Percentiles rank a stretch among this genome's conserved stretches.
Evolutionary conservation across 2,329 filamentous ascomycete genomes (phyloP).

Genomic region (Colletotrichum sp.): DNA sequence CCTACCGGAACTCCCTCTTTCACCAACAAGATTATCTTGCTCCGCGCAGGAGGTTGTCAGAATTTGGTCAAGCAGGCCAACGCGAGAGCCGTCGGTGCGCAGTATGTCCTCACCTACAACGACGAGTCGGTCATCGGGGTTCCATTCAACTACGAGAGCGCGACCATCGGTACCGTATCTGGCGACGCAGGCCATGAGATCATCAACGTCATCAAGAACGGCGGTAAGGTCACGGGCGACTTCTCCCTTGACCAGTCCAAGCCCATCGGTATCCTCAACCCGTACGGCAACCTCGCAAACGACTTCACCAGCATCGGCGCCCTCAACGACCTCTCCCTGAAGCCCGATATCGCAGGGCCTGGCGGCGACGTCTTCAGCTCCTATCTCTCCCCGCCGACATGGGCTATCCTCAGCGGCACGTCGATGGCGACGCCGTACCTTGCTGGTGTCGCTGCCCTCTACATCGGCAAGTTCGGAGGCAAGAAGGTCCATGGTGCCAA

Average conservation of each 20-base stretch:
- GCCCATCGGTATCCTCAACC: constrained; percentile 22
- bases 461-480: constrained; percentile 42
- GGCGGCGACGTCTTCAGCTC: constrained; percentile 47
- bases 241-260: constrained; percentile 9
- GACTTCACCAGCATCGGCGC: constrained; percentile 45
- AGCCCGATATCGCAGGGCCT: constrained; percentile 42
- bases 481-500: constrained; percentile 32
- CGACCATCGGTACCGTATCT: constrained; percentile 19
- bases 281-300: constrained; percentile 34
- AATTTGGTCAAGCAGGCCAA: constrained; percentile 41
- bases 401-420: constrained; percentile 45
- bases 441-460: constrained; percentile 40
- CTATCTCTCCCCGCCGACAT: constrained; percentile 25
- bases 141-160: not conserved
- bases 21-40: constrained; percentile 42
- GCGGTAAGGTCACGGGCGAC: constrained; percentile 20
- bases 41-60: constrained; percentile 43
- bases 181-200: constrained; percentile 21
- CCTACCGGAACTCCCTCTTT: constrained; percentile 42
- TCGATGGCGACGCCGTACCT: constrained; percentile 52
- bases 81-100: constrained; percentile 40
- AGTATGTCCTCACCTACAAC: constrained; percentile 46
- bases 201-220: constrained; percentile 10
- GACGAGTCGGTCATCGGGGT: constrained; percentile 21
- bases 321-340: constrained; percentile 42